phyloP scores from a whole-genome alignment of 1,139 yeast species.

The Lodderomyces theae region DNA sequence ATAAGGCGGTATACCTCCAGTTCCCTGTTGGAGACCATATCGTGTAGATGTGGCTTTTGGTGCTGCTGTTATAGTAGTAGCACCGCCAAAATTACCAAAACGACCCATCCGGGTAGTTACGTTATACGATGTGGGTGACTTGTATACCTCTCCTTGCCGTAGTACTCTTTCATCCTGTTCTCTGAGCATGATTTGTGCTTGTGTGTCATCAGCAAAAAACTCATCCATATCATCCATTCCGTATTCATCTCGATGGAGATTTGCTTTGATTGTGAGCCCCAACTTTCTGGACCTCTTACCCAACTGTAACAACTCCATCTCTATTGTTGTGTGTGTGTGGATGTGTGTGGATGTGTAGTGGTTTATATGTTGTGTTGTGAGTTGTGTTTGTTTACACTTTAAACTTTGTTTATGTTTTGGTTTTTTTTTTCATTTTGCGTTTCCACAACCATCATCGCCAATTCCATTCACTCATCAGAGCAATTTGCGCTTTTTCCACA shows the following conservation, averaged over 20 bases:
- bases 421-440: background rate
- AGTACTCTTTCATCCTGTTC: slow-evolving; percentile 1
- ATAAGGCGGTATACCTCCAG: background rate
- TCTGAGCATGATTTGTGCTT: background rate
- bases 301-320: slow-evolving; percentile 51
- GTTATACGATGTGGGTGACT: slow-evolving; percentile 1
- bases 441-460: background rate
- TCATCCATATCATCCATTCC: slow-evolving; percentile 82
- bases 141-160: slow-evolving; percentile 3
- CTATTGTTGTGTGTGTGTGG: background rate
- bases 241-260: slow-evolving; percentile 58
- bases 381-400: background rate
- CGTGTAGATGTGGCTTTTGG: background rate
- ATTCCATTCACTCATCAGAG: too few relatives aligned
- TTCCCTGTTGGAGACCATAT: background rate
- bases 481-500: too few relatives aligned
- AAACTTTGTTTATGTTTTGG: background rate
- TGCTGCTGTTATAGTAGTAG: background rate
- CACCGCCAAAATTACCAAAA: background rate
- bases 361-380: background rate
- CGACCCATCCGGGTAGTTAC: background rate
- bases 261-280: slow-evolving; percentile 51
- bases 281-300: slow-evolving; percentile 61
- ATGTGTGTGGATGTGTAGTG: background rate
- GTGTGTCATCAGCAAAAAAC: slow-evolving; percentile 51